Evolutionary conservation across 345 rosid genomes (phyloP), one percentile per base, ranked within the genome.

Genomic region (Gynandropsis gynandra): DNA sequence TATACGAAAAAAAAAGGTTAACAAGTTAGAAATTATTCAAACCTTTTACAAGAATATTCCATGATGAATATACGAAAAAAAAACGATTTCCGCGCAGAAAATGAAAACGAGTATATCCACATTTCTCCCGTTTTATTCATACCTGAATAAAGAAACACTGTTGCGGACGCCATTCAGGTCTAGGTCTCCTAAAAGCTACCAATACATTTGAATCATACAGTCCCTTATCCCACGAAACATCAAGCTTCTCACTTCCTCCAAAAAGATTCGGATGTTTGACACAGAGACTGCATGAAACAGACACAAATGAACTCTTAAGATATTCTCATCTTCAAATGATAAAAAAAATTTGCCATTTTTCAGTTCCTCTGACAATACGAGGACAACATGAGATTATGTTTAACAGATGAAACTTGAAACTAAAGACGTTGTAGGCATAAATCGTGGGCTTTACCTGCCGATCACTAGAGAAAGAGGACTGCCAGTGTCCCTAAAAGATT

Each of bases 181-280:
- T 77, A 11, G 96, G 98, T 70, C 96, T 82, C 72, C 96, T 59
- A 52, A 75, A 90, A 68, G 95, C 95, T 45, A 87, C 65, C 40
- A 83, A 49, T n/a, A 83, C 66, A 67, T 83, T 90, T 36, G 96
- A 90, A 77, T 90, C 95, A 62, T 64, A 90, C 10, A 87, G 69
- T 36, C 96, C 98, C 61, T 87, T 90, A 63, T 90, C 85, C 98
- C 83, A 90, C 0, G 89, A 81, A 13, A 90, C 83, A 63, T 90
- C 98, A 12, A 90, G 95, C 83, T 87, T 90, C 73, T 90, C 98
- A 38, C 95, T 90, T 65, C 98, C 98, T 63, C 96, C 98, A 76
- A 87, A 90, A 65, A 90, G 70, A 74, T 90, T 87, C 8, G 98
- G 89, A 71, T 90, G 96, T 64, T 84, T 90, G 50, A 90, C 74